A percentile compares a stretch with the other conserved stretches of the same genome.
These are phyloP conservation scores for Tulasnella sp. DNA, from an alignment of 768 basidiomycete species.

Conservation along the genomic window DNA sequence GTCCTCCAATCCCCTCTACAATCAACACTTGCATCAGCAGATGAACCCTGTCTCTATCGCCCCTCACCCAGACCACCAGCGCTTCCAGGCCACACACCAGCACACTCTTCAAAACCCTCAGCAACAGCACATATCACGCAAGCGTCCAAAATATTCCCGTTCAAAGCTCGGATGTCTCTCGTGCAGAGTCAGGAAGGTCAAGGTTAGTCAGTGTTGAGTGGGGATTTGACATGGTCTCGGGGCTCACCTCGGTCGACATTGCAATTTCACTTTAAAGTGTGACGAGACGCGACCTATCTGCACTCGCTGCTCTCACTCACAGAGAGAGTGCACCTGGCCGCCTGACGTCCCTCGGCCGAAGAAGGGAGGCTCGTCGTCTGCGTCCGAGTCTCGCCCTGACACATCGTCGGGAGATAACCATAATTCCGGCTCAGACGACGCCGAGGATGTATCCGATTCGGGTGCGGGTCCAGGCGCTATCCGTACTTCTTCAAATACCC, in stretches of 20 bases:
- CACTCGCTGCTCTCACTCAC: constrained; percentile 74
- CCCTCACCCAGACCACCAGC: constrained; percentile 6
- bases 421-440: constrained; percentile 7
- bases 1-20: constrained; percentile 6
- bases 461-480: constrained; percentile 1
- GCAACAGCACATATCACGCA: constrained; percentile 22
- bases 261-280: constrained; percentile 41
- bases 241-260: neutral
- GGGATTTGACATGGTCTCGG: neutral
- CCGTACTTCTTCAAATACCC: neutral
- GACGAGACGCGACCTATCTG: constrained; percentile 85
- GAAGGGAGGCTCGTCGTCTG: constrained; percentile 5
- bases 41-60: constrained; percentile 13
- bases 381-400: constrained; percentile 1
- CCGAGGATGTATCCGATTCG: constrained; percentile 6
- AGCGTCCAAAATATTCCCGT: constrained; percentile 86
- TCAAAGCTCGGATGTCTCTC: constrained; percentile 92
- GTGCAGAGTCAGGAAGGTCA: constrained; percentile 90
- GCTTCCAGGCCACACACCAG: neutral
- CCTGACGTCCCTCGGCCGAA: constrained; percentile 9
- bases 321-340: constrained; percentile 42
- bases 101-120: constrained; percentile 1
- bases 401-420: neutral
- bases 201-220: constrained; percentile 38
- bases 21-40: constrained; percentile 4